phyloP scores from a whole-genome alignment of 179 eudicot genomes.

The Silene vulgaris region DNA sequence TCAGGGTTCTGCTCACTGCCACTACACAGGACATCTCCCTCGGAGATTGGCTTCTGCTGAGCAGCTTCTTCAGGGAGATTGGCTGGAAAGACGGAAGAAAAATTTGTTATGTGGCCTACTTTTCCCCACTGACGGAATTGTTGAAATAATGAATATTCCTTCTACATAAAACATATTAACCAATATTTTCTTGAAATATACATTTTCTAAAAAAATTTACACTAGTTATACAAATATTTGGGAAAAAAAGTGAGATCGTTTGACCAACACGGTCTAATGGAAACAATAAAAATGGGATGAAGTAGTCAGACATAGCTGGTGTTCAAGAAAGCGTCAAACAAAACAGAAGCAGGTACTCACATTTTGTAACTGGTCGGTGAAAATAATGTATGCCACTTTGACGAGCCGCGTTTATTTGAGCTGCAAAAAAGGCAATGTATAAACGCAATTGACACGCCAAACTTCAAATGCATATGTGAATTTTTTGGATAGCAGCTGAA shows the following conservation, averaged over 20 bases:
- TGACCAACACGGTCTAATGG: too few species aligned
- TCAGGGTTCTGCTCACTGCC: not conserved
- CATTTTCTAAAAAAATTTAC: too few species aligned
- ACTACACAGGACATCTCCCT: not conserved
- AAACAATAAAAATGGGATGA: too few species aligned
- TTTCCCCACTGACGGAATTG: too few species aligned
- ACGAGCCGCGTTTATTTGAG: not conserved
- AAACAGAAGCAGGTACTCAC: not conserved
- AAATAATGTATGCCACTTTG: not conserved
- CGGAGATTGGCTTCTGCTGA: not conserved
- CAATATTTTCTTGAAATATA: too few species aligned
- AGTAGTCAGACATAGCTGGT: not conserved
- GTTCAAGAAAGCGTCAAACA: not conserved
- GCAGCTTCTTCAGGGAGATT: conserved; percentile 2
- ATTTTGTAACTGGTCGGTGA: not conserved
- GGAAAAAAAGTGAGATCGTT: too few species aligned
- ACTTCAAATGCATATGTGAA: not conserved
- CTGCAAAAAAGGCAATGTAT: not conserved
- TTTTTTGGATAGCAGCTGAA: not conserved
- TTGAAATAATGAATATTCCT: too few species aligned
- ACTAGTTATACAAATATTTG: too few species aligned
- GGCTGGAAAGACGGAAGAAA: not conserved
- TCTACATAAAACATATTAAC: too few species aligned
- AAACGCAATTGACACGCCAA: too few species aligned
- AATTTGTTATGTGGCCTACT: not conserved